Base-by-base conservation (phyloP, 345 rosid genomes). In the Hibiscus trionum region DNA sequence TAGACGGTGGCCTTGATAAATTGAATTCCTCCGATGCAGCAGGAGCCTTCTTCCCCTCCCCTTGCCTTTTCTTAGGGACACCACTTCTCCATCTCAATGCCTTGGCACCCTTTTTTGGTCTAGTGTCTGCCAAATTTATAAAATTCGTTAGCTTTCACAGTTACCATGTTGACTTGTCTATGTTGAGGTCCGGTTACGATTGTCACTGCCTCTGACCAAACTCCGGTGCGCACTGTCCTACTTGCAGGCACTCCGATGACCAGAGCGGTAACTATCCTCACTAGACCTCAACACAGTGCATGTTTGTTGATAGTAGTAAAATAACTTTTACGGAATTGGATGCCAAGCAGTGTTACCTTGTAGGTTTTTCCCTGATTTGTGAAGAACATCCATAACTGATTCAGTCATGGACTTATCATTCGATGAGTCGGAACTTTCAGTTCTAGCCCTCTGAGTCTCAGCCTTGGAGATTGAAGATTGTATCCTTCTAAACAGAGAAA, bases 381-480 rank as follows among this genome's bases (percentile, higher is more conserved):
- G 78, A 76, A 83, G 82, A 61, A 79, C 76, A 19, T 87, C 83
- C 74, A 81, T 42, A 49, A 87, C 70, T 12, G 88, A 84, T 42
- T 65, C 33, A 42, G 33, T 29, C 12, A 35, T 21, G 2, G 69
- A 42, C 31, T 65, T 65, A 42, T 44, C 31, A 33, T 66, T 47
- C 3, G 21, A 66, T 24, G 70, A 46, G 19, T 53, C 3, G 12
- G 14, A 46, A 46, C 12, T 66, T 46, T 26, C 2, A 15, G 56
- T 1, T 33, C 14, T 46, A 0, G 19, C 12, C 0, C 37, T 46
- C 3, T 11, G 37, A 26, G 21, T 46, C 70, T 46, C 37, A 1
- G 12, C 37, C 21, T 26, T 66, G 35, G 56, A 46, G 70, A 46
- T 46, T 1, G 70, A 66, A 46, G 70, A 24, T 10, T 46, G 70